Evolutionary conservation across 371 early-diverging fungal genomes (phyloP).

Genomic region (Syncephalastrum contaminatum): DNA sequence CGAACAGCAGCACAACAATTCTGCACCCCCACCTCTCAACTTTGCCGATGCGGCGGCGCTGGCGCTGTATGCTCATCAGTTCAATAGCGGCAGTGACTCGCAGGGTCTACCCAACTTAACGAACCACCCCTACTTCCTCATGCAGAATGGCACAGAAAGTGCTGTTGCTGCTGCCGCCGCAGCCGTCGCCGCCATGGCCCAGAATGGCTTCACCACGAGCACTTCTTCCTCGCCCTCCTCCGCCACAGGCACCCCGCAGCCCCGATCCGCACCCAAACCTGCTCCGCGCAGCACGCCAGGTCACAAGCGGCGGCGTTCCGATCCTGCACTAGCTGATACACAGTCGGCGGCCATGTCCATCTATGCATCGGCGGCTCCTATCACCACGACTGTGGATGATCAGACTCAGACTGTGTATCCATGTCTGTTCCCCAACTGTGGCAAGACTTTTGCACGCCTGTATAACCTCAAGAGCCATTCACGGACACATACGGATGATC

Average conservation of each 20-base stretch:
- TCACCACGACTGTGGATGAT: constrained; percentile 50
- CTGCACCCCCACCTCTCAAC: constrained; percentile 20
- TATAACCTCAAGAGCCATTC: constrained; percentile 83
- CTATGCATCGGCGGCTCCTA: constrained; percentile 49
- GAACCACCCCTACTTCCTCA: constrained; percentile 29
- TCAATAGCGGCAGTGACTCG: constrained; percentile 6
- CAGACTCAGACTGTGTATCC: constrained; percentile 55
- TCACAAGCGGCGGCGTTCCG: constrained; percentile 44
- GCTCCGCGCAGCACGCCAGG: constrained; percentile 18
- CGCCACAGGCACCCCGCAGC: constrained; percentile 3
- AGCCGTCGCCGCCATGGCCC: constrained; percentile 21
- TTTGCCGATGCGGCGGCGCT: constrained; percentile 45
- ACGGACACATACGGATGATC: constrained; percentile 76
- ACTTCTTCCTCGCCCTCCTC: constrained; percentile 2
- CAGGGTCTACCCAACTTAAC: constrained; percentile 8
- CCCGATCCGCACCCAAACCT: constrained; percentile 9
- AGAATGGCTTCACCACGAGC: constrained; percentile 3
- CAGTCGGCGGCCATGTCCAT: constrained; percentile 50
- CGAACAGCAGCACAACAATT: background rate
- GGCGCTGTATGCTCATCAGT: constrained; percentile 42
- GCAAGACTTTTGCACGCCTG: constrained; percentile 72
- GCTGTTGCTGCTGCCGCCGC: constrained; percentile 27
- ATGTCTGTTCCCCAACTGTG: constrained; percentile 70
- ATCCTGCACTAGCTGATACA: constrained; percentile 47
- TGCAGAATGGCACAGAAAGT: constrained; percentile 12